These are phyloP conservation scores for Isabelozyma rhagii DNA, from an alignment of 805 yeast species.

Conservation along the genomic window DNA sequence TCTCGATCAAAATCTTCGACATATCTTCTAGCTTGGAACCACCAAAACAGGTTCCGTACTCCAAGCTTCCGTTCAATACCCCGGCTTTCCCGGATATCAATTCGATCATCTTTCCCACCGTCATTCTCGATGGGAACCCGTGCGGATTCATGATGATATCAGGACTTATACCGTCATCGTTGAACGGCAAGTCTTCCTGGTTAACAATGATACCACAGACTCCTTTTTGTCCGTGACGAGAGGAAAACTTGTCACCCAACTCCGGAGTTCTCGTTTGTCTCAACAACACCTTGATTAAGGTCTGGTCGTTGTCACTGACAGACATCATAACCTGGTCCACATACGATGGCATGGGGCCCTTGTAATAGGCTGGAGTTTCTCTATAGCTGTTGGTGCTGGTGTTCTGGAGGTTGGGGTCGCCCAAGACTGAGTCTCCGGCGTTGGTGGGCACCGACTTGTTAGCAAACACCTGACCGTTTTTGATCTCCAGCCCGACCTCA, in stretches of 20 bases:
- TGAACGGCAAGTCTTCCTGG: slow-evolving; percentile 95
- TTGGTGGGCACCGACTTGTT: slow-evolving; percentile 91
- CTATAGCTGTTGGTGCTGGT: slow-evolving; percentile 59
- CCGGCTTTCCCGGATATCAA: slow-evolving; percentile 97
- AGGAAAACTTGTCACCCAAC: slow-evolving; percentile 94
- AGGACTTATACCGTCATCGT: slow-evolving; percentile 86
- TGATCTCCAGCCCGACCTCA: slow-evolving; percentile 88
- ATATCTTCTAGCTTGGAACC: slow-evolving; percentile 95
- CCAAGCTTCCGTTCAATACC: slow-evolving; percentile 83
- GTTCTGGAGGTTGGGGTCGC: slow-evolving; percentile 27
- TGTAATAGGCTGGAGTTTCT: slow-evolving; percentile 87
- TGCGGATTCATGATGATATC: slow-evolving; percentile 99
- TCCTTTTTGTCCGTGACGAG: slow-evolving; percentile 98
- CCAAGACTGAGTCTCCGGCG: slow-evolving; percentile 64
- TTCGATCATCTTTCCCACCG: slow-evolving; percentile 98
- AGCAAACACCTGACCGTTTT: slow-evolving; percentile 89
- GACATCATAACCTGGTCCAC: slow-evolving; percentile 98
- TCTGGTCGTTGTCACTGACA: slow-evolving; percentile 92
- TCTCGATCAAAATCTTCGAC: slow-evolving; percentile 84
- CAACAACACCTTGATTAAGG: slow-evolving; percentile 83
- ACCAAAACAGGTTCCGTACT: slow-evolving; percentile 98
- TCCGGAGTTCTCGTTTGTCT: slow-evolving; percentile 98
- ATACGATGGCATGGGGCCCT: slow-evolving; percentile 93
- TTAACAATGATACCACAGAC: slow-evolving; percentile 98
- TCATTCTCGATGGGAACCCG: slow-evolving; percentile 99